A percentile compares a stretch with the other conserved stretches of the same genome.
phyloP scores from a whole-genome alignment of 257 asterid species.

The Knoxia roxburghii region DNA sequence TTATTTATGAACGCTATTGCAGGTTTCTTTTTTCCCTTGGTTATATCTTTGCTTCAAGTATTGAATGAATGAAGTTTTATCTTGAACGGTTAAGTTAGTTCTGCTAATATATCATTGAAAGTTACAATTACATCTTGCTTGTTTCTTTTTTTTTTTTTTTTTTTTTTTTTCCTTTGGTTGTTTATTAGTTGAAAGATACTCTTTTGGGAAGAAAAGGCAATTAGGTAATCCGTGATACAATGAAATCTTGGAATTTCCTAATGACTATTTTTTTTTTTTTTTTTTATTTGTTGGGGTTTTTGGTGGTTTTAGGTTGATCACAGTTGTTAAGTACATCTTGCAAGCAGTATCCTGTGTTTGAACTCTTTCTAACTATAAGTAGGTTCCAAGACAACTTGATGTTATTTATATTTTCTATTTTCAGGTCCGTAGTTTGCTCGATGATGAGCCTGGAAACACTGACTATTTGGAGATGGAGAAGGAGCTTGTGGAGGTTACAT shows the following conservation, averaged over 20 bases:
- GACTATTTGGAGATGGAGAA: slow-evolving; percentile 93
- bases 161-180: no score
- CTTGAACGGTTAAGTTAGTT: background rate
- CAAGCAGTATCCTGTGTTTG: background rate
- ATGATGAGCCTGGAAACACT: slow-evolving; percentile 72
- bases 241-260: background rate
- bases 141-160: no score
- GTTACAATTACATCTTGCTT: no score
- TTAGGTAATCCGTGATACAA: background rate
- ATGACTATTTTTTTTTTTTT: background rate
- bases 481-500: slow-evolving; percentile 70
- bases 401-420: background rate
- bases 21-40: background rate
- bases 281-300: background rate
- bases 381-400: background rate
- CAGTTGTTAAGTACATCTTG: background rate
- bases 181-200: background rate
- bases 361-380: background rate
- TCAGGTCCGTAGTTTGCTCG: slow-evolving; percentile 70
- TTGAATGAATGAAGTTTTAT: background rate
- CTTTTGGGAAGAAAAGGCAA: background rate
- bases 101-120: background rate
- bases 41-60: no score
- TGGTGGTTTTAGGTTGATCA: background rate
- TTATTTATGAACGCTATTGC: background rate